These are phyloP conservation scores for Trametopsis cervina DNA, from an alignment of 768 basidiomycete species.

Conservation along the genomic window DNA sequence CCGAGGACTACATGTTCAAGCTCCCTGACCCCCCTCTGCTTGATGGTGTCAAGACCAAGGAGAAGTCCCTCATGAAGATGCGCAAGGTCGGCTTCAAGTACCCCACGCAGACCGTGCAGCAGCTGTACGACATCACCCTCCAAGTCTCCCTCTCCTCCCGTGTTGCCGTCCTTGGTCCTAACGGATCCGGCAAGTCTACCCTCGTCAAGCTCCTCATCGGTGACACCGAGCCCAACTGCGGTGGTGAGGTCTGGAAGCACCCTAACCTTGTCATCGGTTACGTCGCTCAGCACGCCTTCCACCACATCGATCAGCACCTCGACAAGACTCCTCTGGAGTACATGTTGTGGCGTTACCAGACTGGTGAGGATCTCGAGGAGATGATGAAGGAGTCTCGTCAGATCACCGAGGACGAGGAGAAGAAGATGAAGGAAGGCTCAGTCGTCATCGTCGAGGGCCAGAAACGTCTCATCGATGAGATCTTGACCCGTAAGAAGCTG, in stretches of 20 bases:
- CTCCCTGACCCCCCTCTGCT: constrained; percentile 94
- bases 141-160: constrained; percentile 98
- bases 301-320: constrained; percentile 97
- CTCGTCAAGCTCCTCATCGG: constrained; percentile 96
- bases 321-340: constrained; percentile 99
- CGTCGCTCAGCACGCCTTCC: constrained; percentile 99
- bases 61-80: constrained; percentile 96
- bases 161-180: constrained; percentile 96
- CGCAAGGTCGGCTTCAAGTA: constrained; percentile 98
- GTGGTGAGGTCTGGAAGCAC: constrained; percentile 98
- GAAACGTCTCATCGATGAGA: constrained; percentile 94
- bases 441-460: constrained; percentile 84
- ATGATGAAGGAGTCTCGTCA: constrained; percentile 86
- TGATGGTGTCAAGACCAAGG: constrained; percentile 99
- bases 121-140: constrained; percentile 90
- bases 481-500: constrained; percentile 88
- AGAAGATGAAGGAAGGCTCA: constrained; percentile 97
- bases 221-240: constrained; percentile 93
- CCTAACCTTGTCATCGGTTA: constrained; percentile 99
- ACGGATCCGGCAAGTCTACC: constrained; percentile 98
- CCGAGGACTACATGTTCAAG: constrained; percentile 98
- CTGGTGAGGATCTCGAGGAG: constrained; percentile 97
- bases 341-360: constrained; percentile 99
- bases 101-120: constrained; percentile 77
- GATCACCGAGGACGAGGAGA: constrained; percentile 78